Conservation (phyloP, 2,329 filamentous ascomycete species). For the Nigrospora oryzae region DNA sequence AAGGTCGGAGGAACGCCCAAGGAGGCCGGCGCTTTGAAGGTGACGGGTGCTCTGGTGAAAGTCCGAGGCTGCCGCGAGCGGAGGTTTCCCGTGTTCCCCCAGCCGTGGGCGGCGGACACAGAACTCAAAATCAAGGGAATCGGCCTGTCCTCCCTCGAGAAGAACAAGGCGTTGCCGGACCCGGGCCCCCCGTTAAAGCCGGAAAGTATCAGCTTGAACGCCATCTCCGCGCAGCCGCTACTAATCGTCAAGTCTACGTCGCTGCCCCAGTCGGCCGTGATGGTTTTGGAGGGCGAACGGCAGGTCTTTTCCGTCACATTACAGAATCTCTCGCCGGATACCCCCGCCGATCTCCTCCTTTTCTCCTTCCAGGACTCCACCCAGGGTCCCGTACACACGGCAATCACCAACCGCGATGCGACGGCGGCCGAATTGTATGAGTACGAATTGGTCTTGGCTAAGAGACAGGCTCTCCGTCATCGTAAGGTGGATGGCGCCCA, state of each 20-base stretch:
- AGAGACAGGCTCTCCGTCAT: constrained; percentile 59
- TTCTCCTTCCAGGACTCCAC: constrained; percentile 90
- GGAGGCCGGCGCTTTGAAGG: constrained; percentile 57
- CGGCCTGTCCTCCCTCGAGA: constrained; percentile 52
- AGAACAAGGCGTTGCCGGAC: constrained; percentile 28
- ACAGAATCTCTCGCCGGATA: constrained; percentile 63
- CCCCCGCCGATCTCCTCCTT: constrained; percentile 72
- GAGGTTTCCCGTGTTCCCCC: constrained; percentile 73
- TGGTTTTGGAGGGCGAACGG: constrained; percentile 87
- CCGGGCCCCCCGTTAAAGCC: constrained; percentile 34
- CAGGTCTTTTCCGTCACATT: constrained; percentile 71
- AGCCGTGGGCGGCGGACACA: constrained; percentile 63
- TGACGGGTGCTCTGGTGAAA: constrained; percentile 73
- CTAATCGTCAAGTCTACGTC: constrained; percentile 68
- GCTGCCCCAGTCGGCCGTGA: constrained; percentile 75
- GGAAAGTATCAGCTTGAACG: constrained; percentile 54
- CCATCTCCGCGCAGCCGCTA: constrained; percentile 72
- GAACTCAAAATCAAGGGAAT: constrained; percentile 70
- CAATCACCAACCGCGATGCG: constrained; percentile 68
- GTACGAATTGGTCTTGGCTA: constrained; percentile 70
- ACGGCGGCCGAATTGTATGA: constrained; percentile 76
- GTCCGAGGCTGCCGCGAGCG: constrained; percentile 75
- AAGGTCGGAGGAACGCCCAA: constrained; percentile 62
- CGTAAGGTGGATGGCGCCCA: constrained; percentile 40
- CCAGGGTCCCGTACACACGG: constrained; percentile 65